Evolutionary conservation across 129 eudicot species (phyloP).

Genomic region (Mikania micrantha): DNA sequence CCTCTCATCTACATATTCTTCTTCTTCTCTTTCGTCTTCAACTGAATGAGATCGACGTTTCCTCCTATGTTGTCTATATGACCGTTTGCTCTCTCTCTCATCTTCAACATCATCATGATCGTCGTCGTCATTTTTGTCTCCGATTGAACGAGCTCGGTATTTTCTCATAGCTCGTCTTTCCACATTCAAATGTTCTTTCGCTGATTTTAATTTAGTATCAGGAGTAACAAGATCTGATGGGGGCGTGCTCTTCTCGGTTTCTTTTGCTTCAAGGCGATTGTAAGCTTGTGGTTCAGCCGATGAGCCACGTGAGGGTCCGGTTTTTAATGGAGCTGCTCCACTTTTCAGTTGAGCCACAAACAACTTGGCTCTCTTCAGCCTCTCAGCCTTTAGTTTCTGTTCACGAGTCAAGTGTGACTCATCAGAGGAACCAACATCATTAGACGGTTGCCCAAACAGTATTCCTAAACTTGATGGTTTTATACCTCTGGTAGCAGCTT

Average conservation of each 20-base stretch:
- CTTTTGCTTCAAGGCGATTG: constrained; percentile 21
- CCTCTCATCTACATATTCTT: constrained; percentile 14
- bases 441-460: constrained; percentile 24
- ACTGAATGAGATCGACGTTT: constrained; percentile 24
- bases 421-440: constrained; percentile 44
- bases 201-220: constrained; percentile 28
- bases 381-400: constrained; percentile 82
- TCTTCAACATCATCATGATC: constrained; percentile 28
- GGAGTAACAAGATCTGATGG: constrained; percentile 27
- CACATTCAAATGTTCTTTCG: constrained; percentile 36
- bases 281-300: constrained; percentile 58
- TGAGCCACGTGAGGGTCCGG: constrained; percentile 41
- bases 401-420: constrained; percentile 55
- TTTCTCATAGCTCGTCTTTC: constrained; percentile 53
- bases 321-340: constrained; percentile 41
- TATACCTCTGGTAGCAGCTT: constrained; percentile 92
- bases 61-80: constrained; percentile 25
- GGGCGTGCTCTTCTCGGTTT: constrained; percentile 40
- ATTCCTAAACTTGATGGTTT: constrained; percentile 48
- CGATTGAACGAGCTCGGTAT: constrained; percentile 51
- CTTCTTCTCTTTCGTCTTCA: constrained; percentile 34
- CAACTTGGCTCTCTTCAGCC: constrained; percentile 85
- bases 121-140: constrained; percentile 30
- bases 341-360: constrained; percentile 85
- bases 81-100: constrained; percentile 24